Evolutionary conservation across 345 rosid species (phyloP).

Genomic region (Syzygium aqueum): DNA sequence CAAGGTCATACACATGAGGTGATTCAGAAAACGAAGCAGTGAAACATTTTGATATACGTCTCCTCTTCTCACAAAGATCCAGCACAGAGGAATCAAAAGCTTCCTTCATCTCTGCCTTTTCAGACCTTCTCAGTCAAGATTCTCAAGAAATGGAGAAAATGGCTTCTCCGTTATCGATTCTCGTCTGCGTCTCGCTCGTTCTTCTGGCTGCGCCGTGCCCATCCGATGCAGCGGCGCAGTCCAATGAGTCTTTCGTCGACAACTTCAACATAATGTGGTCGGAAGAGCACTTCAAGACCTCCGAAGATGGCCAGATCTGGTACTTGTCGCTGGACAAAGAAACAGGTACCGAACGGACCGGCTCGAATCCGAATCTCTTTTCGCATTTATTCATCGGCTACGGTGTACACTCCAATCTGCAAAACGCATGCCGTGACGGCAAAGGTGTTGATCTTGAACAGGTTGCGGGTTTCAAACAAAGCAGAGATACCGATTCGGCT

Average conservation of each 20-base stretch:
- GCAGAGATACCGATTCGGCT: conserved; percentile 86
- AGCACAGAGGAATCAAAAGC: background rate
- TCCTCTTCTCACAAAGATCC: background rate
- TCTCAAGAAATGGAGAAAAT: background rate
- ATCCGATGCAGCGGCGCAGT: background rate
- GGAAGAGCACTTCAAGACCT: conserved; percentile 81
- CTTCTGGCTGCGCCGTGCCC: background rate
- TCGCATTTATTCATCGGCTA: background rate
- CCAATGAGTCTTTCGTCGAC: conserved; percentile 63
- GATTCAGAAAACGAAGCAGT: background rate
- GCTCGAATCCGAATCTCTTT: background rate
- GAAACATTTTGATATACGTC: background rate
- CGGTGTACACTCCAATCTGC: background rate
- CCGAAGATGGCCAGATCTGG: conserved; percentile 98
- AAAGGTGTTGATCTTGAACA: background rate
- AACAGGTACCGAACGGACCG: conserved; percentile 36
- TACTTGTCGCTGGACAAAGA: conserved; percentile 81
- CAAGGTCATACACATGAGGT: background rate
- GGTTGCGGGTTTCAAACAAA: conserved; percentile 98
- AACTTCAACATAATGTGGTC: conserved; percentile 94
- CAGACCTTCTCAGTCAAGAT: background rate
- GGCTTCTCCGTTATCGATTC: background rate
- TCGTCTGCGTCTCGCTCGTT: background rate
- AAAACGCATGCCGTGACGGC: background rate
- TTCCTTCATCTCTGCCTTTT: background rate